A percentile compares a stretch with the other conserved stretches of the same genome.
Conservation (phyloP, 1,139 yeast genomes). For the Debaryomyces sp. region DNA sequence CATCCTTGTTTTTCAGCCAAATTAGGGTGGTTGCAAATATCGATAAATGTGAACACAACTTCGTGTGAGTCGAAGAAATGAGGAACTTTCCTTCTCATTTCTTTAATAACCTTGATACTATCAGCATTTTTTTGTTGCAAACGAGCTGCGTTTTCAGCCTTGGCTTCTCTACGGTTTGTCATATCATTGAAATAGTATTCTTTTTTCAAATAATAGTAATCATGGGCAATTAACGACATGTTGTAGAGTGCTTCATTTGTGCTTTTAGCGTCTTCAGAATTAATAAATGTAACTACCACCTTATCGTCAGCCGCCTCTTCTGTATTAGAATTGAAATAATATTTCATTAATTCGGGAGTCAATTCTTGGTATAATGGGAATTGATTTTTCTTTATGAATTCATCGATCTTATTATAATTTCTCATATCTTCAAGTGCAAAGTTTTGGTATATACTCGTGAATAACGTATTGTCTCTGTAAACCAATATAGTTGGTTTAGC, state of each 20-base stretch:
- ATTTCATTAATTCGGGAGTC: constrained; percentile 38
- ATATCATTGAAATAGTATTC: constrained; percentile 46
- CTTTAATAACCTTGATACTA: constrained; percentile 42
- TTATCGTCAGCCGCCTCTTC: constrained; percentile 31
- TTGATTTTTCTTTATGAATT: constrained; percentile 50
- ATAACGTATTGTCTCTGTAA: constrained; percentile 57
- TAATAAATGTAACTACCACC: constrained; percentile 57
- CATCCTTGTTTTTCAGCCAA: constrained; percentile 43
- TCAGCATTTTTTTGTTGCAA: constrained; percentile 48
- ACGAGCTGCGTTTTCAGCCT: constrained; percentile 42
- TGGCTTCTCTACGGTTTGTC: constrained; percentile 39
- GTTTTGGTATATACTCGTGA: constrained; percentile 57
- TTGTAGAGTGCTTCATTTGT: constrained; percentile 43
- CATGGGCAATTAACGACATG: constrained; percentile 55
- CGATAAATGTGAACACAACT: constrained; percentile 54
- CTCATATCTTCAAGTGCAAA: constrained; percentile 67
- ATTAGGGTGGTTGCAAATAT: constrained; percentile 39
- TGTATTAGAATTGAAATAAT: constrained; percentile 31
- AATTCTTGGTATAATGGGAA: constrained; percentile 57
- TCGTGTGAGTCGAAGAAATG: constrained; percentile 47
- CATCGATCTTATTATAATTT: constrained; percentile 44
- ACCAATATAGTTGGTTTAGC: constrained; percentile 62
- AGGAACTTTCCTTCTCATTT: constrained; percentile 52
- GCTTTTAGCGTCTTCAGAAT: constrained; percentile 41
- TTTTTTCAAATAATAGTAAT: constrained; percentile 50